Conservation (phyloP, 768 basidiomycete species). For the Rhodotorula diobovata region DNA sequence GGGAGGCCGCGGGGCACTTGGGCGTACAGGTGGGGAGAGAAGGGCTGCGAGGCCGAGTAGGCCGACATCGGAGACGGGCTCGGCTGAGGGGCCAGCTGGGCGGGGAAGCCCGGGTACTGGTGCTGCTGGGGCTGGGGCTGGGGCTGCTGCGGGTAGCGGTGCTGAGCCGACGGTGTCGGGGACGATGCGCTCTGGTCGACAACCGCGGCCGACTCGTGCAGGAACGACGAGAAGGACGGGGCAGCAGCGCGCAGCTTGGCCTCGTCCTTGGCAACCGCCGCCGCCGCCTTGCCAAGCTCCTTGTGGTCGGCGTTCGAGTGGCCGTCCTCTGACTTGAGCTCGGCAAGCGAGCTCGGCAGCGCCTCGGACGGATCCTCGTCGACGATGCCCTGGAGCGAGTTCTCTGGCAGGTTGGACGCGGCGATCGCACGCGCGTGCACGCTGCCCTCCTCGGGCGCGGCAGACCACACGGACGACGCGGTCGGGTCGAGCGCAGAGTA, state of each 20-base stretch:
- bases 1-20: too few species aligned
- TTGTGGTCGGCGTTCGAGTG: conserved; percentile 42
- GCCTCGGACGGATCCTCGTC: conserved; percentile 59
- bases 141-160: neutral
- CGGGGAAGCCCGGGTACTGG: neutral
- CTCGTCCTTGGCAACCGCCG: conserved; percentile 14
- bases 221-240: conserved; percentile 35
- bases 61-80: conserved; percentile 23
- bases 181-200: conserved; percentile 5
- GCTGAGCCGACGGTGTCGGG: neutral
- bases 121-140: neutral
- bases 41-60: conserved; percentile 20
- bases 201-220: conserved; percentile 30
- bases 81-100: conserved; percentile 11
- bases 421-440: conserved; percentile 22
- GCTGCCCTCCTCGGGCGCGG: conserved; percentile 13
- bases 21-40: conserved; percentile 7
- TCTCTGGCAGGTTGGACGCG: conserved; percentile 57
- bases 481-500: conserved; percentile 30
- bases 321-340: conserved; percentile 80
- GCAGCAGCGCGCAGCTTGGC: conserved; percentile 31
- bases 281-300: neutral
- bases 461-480: conserved; percentile 34
- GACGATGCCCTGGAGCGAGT: conserved; percentile 76
- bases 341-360: conserved; percentile 73